Conservation (phyloP, 805 yeast genomes). For the Wickerhamiella siamensis region DNA sequence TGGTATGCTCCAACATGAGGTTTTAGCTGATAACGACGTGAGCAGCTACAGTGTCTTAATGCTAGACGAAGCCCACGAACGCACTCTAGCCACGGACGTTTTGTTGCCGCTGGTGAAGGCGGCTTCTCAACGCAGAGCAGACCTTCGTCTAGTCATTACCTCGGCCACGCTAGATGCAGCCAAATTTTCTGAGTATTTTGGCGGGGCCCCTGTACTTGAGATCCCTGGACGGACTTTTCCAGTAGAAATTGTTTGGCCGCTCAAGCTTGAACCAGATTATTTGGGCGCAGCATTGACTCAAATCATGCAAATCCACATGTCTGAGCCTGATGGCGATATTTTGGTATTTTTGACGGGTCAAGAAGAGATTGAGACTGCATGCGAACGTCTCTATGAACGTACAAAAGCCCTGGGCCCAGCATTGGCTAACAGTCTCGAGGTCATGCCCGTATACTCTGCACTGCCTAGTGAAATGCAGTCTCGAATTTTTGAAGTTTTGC, state of each 20-base stretch:
- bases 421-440: constrained; percentile 39
- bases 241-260: constrained; percentile 70
- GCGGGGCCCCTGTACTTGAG: constrained; percentile 69
- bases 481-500: constrained; percentile 77
- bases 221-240: constrained; percentile 93
- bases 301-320: constrained; percentile 13
- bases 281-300: constrained; percentile 9
- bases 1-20: constrained; percentile 85
- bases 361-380: constrained; percentile 87
- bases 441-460: constrained; percentile 85
- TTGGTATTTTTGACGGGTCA: constrained; percentile 89
- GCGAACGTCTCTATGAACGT: constrained; percentile 51
- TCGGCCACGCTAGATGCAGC: constrained; percentile 92
- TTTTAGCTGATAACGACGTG: constrained; percentile 59
- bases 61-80: constrained; percentile 95
- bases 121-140: constrained; percentile 46
- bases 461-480: constrained; percentile 75
- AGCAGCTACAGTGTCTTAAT: constrained; percentile 60
- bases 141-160: constrained; percentile 63
- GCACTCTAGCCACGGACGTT: constrained; percentile 84
- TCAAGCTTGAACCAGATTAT: constrained; percentile 48
- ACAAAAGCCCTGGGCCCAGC: constrained; percentile 49
- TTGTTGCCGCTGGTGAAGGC: constrained; percentile 69
- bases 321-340: constrained; percentile 52
- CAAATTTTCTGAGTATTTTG: constrained; percentile 69